These are phyloP conservation scores for Manihot esculenta DNA, from an alignment of 441 rosid species.

Conservation along the genomic window DNA sequence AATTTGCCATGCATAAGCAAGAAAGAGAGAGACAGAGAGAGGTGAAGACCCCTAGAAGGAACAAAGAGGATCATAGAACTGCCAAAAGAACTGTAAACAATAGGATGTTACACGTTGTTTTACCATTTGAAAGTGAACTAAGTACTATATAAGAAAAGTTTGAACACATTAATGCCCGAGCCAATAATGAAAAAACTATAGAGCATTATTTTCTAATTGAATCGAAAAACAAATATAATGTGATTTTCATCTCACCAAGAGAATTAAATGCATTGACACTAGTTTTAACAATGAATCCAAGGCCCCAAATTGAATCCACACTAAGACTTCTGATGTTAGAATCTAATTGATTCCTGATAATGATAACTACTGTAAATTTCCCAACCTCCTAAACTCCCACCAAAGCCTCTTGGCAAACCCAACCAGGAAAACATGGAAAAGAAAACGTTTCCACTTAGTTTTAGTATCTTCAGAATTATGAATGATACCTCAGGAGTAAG, in stretches of 20 bases:
- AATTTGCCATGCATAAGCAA: background rate
- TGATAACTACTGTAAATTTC: background rate
- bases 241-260: background rate
- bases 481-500: constrained; percentile 90
- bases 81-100: background rate
- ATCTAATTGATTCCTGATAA: background rate
- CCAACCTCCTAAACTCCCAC: background rate
- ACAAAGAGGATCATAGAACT: background rate
- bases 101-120: background rate
- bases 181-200: background rate
- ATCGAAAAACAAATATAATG: background rate
- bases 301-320: background rate
- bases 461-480: constrained; percentile 7
- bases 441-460: background rate
- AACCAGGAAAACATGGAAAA: background rate
- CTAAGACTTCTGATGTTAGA: background rate
- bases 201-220: background rate
- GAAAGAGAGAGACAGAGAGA: background rate
- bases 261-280: background rate
- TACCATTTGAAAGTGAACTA: background rate
- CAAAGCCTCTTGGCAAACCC: background rate
- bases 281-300: background rate
- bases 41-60: background rate
- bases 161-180: background rate
- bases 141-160: background rate